Percentiles rank a stretch among this genome's conserved stretches.
phyloP scores from a whole-genome alignment of 768 basidiomycete species.

The Rhodotorula kratochvilovae region DNA sequence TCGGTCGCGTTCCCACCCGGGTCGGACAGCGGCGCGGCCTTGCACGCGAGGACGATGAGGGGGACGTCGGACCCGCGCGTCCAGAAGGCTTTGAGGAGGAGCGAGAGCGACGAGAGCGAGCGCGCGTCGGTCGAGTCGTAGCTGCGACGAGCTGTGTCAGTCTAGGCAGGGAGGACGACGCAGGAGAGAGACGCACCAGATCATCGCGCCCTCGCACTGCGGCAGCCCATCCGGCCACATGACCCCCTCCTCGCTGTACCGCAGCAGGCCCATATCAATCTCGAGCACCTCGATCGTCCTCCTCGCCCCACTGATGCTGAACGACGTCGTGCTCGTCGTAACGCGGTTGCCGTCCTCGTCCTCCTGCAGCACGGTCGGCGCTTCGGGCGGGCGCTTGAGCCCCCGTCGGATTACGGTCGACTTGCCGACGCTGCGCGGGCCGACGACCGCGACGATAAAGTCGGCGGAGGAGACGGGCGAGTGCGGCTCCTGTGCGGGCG shows the following conservation, averaged over 20 bases:
- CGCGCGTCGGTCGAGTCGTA: slow-evolving; percentile 39
- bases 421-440: slow-evolving; percentile 75
- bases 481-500: neutral
- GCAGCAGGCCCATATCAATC: slow-evolving; percentile 37
- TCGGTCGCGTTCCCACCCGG: slow-evolving; percentile 39
- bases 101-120: slow-evolving; percentile 22
- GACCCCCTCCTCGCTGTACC: slow-evolving; percentile 31
- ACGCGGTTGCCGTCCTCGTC: slow-evolving; percentile 38
- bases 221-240: slow-evolving; percentile 59
- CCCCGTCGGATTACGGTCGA: slow-evolving; percentile 74
- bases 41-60: slow-evolving; percentile 76
- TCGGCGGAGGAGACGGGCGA: slow-evolving; percentile 18
- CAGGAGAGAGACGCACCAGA: slow-evolving; percentile 53
- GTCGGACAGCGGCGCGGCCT: slow-evolving; percentile 60
- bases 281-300: slow-evolving; percentile 46
- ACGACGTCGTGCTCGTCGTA: slow-evolving; percentile 23
- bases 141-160: neutral
- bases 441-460: slow-evolving; percentile 64
- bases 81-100: slow-evolving; percentile 52
- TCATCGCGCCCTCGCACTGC: slow-evolving; percentile 67
- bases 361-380: slow-evolving; percentile 21
- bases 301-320: slow-evolving; percentile 44
- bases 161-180: too few species aligned
- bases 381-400: slow-evolving; percentile 50
- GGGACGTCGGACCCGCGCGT: slow-evolving; percentile 57